Evolutionary conservation across 768 basidiomycete species (phyloP), one percentile per base, ranked within the genome.

Genomic region (Lactifluus pinguis): DNA sequence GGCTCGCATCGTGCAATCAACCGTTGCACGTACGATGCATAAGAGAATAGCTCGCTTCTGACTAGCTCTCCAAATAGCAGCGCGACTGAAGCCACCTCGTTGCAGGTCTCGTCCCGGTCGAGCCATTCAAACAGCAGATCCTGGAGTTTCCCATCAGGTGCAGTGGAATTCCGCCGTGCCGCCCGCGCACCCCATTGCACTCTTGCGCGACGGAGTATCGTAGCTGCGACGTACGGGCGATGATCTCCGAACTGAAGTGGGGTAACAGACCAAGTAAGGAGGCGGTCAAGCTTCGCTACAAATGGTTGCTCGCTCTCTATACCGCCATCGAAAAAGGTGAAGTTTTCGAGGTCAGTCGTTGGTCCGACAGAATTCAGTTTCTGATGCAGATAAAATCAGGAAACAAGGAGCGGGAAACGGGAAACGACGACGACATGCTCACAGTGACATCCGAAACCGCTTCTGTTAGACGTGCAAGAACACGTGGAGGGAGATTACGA

Each of bases 71-170:
- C 89, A 57, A 83, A 89, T 7, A 92, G 72, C 15, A 85, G 72
- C 10, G 88, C 79, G 30, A 90, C 79, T n/a, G 80, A 72, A 34
- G 77, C 74, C 4, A 88, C 73, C 66, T 84, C 87, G 6, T 72
- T 72, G 14, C 69, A 58, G 34, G 89, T 81, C 1, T 76, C 80
- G 3, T 85, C 85, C 17, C 82, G 79, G 68, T 92, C 87, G 30
- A 92, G 72, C 91, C 91, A 93, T 53, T 87, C 83, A 66, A 93
- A 91, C 10, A 93, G 72, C 61, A 83, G 77, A 63, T 91, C 86
- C 64, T 92, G 90, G 7, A 92, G 72, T 57, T 83, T 79, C 57
- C 81, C 80, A 62, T 80, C 78, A 3, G 85, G 85, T 19, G 81
- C 78, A 15, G 77, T 74, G n/a, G 78, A 73, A 57, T 85, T 82